These are phyloP conservation scores for Trichaptum fuscoviolaceum DNA, from an alignment of 768 basidiomycete genomes.

Conservation along the genomic window DNA sequence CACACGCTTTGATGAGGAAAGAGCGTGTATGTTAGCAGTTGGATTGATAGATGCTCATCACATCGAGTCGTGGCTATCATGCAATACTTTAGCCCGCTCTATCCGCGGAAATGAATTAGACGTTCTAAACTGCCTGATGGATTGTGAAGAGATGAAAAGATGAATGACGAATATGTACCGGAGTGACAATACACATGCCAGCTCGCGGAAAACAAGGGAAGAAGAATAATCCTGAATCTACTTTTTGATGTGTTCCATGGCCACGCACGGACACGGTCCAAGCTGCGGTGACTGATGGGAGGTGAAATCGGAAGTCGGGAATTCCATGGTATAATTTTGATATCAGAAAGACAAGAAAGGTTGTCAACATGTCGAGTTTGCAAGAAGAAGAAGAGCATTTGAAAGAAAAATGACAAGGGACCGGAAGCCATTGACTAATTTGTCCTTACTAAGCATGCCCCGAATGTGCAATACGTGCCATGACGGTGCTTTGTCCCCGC, in stretches of 20 bases:
- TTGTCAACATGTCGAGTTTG: not conserved
- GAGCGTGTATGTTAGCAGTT: not conserved
- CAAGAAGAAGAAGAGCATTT: not conserved
- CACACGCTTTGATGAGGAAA: too few relatives aligned
- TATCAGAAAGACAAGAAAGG: not conserved
- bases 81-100: not conserved
- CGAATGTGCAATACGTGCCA: not conserved
- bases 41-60: not conserved
- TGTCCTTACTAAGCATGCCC: not conserved
- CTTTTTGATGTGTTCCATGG: not conserved
- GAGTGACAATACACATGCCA: not conserved
- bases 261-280: not conserved
- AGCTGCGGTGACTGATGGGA: not conserved
- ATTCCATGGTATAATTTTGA: not conserved
- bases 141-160: not conserved
- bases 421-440: not conserved
- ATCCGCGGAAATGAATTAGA: not conserved
- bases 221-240: not conserved
- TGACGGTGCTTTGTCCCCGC: not conserved
- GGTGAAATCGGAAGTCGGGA: not conserved
- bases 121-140: not conserved
- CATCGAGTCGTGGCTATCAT: not conserved
- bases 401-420: not conserved
- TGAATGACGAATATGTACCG: not conserved
- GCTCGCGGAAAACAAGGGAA: not conserved